Evolutionary conservation across 768 basidiomycete genomes (phyloP), one percentile per base, ranked within the genome.

Genomic region (Piloderma croceum): DNA sequence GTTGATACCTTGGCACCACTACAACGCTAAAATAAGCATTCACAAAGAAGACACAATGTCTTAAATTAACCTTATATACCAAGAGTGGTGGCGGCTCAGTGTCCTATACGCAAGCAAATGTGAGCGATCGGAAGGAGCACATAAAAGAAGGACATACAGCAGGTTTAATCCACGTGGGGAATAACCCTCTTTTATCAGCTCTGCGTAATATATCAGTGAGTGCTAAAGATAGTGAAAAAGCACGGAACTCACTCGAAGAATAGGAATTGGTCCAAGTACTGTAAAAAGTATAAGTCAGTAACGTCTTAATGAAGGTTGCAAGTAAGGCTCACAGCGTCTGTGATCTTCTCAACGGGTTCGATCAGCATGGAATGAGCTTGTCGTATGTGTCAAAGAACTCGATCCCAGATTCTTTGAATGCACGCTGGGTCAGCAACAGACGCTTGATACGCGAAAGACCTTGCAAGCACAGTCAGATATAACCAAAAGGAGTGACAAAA

Each of bases 91-190:
- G 92, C 3, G 94, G 94, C 56, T 98, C 94, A 0, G 90, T 93
- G 53, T 98, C 92, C 73, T n/a, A n/a, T n/a, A n/a, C n/a, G n/a
- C n/a, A n/a, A n/a, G n/a, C n/a, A n/a, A n/a, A n/a, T n/a, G n/a
- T n/a, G n/a, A n/a, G n/a, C n/a, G n/a, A n/a, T n/a, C n/a, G n/a
- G n/a, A n/a, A n/a, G n/a, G n/a, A n/a, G n/a, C n/a, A n/a, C n/a
- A n/a, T n/a, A n/a, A n/a, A n/a, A n/a, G n/a, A n/a, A n/a, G n/a
- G n/a, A n/a, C n/a, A n/a, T n/a, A n/a, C n/a, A n/a, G 90, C 87
- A 19, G 96, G 96, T 67, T 98, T 99, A 61, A 99, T 96, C 94
- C 96, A 99, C 1, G 91, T 81, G 9, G 96, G 96, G 83, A 98
- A 98, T 18, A 99, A 66, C 35, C 91, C 90, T 52, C 96, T 86